Percentiles rank a stretch among this genome's conserved stretches.
Evolutionary conservation across 2,329 filamentous ascomycete species (phyloP).

Genomic region (Pseudohalonectria lignicola): DNA sequence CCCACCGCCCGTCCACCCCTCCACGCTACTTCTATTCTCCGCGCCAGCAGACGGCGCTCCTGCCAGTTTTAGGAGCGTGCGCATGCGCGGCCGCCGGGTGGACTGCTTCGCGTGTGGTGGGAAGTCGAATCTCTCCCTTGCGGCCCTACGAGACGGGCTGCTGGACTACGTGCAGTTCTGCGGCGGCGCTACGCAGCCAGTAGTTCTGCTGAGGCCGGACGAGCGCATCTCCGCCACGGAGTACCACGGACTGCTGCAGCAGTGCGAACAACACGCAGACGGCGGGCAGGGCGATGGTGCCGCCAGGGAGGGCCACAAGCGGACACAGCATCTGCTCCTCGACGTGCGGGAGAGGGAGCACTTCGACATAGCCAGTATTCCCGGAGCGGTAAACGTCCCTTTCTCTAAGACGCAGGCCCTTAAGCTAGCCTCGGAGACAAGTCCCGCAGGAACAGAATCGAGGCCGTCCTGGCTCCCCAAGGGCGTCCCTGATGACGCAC

Average conservation of each 20-base stretch:
- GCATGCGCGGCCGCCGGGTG: slow-evolving; percentile 55
- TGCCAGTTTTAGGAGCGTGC: slow-evolving; percentile 57
- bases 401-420: slow-evolving; percentile 36
- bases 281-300: background rate
- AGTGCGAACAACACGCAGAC: slow-evolving; percentile 7
- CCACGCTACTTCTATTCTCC: slow-evolving; percentile 36
- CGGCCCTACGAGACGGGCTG: slow-evolving; percentile 51
- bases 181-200: slow-evolving; percentile 42
- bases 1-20: background rate
- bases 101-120: slow-evolving; percentile 71
- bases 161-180: slow-evolving; percentile 85
- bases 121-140: slow-evolving; percentile 48
- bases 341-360: slow-evolving; percentile 82
- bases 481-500: slow-evolving; percentile 26
- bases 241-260: slow-evolving; percentile 30
- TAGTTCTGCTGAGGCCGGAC: slow-evolving; percentile 44
- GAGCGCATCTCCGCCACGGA: slow-evolving; percentile 58
- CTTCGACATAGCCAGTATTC: slow-evolving; percentile 67
- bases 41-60: slow-evolving; percentile 23
- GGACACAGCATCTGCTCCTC: slow-evolving; percentile 46
- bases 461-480: slow-evolving; percentile 24
- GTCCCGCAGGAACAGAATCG: too few relatives aligned
- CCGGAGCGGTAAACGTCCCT: slow-evolving; percentile 65
- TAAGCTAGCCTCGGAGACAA: too few relatives aligned
- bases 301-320: background rate